Evolutionary conservation across 345 rosid species (phyloP).

Genomic region (Lepidium aucheri): DNA sequence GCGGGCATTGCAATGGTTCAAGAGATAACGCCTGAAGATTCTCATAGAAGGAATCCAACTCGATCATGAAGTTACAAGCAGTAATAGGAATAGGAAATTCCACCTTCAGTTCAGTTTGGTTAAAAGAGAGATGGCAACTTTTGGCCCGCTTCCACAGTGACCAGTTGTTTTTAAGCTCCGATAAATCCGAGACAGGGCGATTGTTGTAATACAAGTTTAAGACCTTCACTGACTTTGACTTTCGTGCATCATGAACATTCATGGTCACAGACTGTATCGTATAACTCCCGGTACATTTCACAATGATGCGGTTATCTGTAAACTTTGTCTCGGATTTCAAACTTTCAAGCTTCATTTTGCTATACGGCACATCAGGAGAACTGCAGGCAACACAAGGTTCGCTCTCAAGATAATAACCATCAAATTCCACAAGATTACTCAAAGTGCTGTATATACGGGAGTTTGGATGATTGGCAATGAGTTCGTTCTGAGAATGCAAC

Average conservation of each 20-base stretch:
- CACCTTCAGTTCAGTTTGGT: slow-evolving; percentile 95
- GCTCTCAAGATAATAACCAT: slow-evolving; percentile 98
- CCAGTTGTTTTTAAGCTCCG: slow-evolving; percentile 97
- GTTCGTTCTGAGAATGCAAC: slow-evolving; percentile 90
- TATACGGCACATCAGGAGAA: slow-evolving; percentile 96
- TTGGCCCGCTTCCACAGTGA: slow-evolving; percentile 97
- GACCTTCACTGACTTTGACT: slow-evolving; percentile 95
- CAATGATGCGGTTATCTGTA: slow-evolving; percentile 94
- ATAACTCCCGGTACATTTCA: slow-evolving; percentile 97
- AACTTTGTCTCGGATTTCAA: slow-evolving; percentile 97
- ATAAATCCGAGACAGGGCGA: slow-evolving; percentile 91
- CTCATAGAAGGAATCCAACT: slow-evolving; percentile 97
- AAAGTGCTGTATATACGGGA: slow-evolving; percentile 90
- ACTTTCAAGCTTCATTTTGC: slow-evolving; percentile 97
- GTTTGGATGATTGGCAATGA: slow-evolving; percentile 97
- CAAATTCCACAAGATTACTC: slow-evolving; percentile 92
- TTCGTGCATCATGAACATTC: slow-evolving; percentile 99
- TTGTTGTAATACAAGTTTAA: slow-evolving; percentile 93
- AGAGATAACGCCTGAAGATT: slow-evolving; percentile 98
- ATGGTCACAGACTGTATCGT: slow-evolving; percentile 92
- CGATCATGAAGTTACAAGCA: slow-evolving; percentile 99
- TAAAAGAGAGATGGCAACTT: slow-evolving; percentile 94
- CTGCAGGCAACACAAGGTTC: slow-evolving; percentile 99
- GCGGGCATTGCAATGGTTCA: slow-evolving; percentile 98
- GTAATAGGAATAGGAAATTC: slow-evolving; percentile 98